Conservation (phyloP, 129 eudicot species). For the Deinandra increscens region DNA sequence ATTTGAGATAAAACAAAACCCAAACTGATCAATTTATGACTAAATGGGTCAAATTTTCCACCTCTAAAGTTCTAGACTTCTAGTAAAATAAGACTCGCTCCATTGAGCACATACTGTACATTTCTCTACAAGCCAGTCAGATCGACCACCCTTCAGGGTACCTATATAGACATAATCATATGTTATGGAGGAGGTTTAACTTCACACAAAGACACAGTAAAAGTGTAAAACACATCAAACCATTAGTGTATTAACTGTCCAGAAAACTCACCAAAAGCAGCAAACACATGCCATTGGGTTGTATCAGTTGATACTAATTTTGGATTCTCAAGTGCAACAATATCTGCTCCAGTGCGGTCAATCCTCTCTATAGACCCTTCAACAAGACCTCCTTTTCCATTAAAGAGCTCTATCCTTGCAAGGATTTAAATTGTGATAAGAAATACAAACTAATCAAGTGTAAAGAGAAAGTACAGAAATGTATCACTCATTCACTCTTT, state of each 20-base stretch:
- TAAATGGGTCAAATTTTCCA: background rate
- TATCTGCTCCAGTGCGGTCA: conserved; percentile 76
- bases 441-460: conserved; percentile 21
- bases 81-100: background rate
- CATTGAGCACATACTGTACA: conserved; percentile 62
- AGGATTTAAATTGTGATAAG: conserved; percentile 7
- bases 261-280: conserved; percentile 76
- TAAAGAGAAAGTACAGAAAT: conserved; percentile 10
- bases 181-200: conserved; percentile 21
- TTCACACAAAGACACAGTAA: background rate
- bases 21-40: background rate
- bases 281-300: conserved; percentile 85
- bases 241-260: background rate
- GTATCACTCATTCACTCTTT: background rate
- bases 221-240: conserved; percentile 15
- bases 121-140: conserved; percentile 97
- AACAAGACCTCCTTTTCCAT: conserved; percentile 88
- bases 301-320: conserved; percentile 42
- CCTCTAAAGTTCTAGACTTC: conserved; percentile 5
- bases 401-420: conserved; percentile 90
- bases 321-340: conserved; percentile 66
- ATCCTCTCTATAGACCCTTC: conserved; percentile 67
- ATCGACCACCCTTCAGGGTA: conserved; percentile 91
- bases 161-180: conserved; percentile 41
- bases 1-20: background rate